phyloP scores from a whole-genome alignment of 805 yeast species.

The Metschnikowia lunata region DNA sequence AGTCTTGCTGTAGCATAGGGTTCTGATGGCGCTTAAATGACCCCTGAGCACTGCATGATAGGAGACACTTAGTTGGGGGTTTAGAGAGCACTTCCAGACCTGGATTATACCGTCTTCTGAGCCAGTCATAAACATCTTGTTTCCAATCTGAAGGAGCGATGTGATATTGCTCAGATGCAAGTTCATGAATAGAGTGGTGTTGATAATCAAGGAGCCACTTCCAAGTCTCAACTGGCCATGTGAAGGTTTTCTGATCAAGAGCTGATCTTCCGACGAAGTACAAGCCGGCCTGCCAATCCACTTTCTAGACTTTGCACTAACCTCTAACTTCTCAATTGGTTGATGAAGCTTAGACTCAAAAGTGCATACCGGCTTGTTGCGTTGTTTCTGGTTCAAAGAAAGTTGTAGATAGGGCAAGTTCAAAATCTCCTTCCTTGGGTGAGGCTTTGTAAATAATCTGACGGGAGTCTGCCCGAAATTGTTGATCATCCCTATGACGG shows the following conservation, averaged over 20 bases:
- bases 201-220: slow-evolving; percentile 36
- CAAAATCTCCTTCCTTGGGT: slow-evolving; percentile 46
- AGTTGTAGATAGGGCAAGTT: slow-evolving; percentile 34
- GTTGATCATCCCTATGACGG: slow-evolving; percentile 79
- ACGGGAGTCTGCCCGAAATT: slow-evolving; percentile 90
- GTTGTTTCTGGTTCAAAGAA: slow-evolving; percentile 14
- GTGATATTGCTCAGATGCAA: slow-evolving; percentile 40
- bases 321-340: slow-evolving; percentile 44
- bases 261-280: slow-evolving; percentile 33
- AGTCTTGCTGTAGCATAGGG: slow-evolving; percentile 47
- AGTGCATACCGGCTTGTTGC: slow-evolving; percentile 19
- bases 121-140: slow-evolving; percentile 44
- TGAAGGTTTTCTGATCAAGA: slow-evolving; percentile 31
- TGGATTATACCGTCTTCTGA: slow-evolving; percentile 57
- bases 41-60: slow-evolving; percentile 51
- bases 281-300: slow-evolving; percentile 53
- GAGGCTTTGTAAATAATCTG: slow-evolving; percentile 66
- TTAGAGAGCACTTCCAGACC: slow-evolving; percentile 47
- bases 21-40: slow-evolving; percentile 45
- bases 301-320: slow-evolving; percentile 34
- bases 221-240: slow-evolving; percentile 13
- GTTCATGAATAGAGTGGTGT: slow-evolving; percentile 40
- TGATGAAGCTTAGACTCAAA: slow-evolving; percentile 40
- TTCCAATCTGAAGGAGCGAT: slow-evolving; percentile 37
- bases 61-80: slow-evolving; percentile 27